These are phyloP conservation scores for Camillea tinctor DNA, from an alignment of 2,329 filamentous ascomycete genomes.

Conservation along the genomic window DNA sequence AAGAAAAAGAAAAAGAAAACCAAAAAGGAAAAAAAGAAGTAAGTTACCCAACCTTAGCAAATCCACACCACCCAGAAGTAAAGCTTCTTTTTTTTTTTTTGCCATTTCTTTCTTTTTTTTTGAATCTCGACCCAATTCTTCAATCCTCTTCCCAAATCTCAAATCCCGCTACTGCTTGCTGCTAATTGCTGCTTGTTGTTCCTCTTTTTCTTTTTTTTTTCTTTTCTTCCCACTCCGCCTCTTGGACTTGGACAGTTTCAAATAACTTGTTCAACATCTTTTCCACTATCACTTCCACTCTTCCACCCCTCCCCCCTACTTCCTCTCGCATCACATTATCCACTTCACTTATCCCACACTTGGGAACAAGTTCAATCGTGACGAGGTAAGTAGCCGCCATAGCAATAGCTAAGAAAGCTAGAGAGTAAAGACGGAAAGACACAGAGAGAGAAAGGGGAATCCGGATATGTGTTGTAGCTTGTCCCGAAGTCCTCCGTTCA, in stretches of 20 bases:
- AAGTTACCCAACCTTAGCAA: background rate
- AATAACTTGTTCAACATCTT: background rate
- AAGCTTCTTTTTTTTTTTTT: background rate
- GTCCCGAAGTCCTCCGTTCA: background rate
- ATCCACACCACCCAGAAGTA: background rate
- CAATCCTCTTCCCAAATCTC: too few relatives aligned
- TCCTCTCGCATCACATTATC: conserved; percentile 16
- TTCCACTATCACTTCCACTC: conserved; percentile 11
- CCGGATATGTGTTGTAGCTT: background rate
- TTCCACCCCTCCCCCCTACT: conserved; percentile 2
- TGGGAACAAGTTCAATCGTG: conserved; percentile 19
- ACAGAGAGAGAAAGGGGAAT: background rate
- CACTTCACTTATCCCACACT: conserved; percentile 20
- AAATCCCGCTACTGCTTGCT: too few relatives aligned
- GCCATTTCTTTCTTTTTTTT: too few relatives aligned
- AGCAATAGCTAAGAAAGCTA: background rate
- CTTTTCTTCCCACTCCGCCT: too few relatives aligned
- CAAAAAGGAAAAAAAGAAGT: background rate
- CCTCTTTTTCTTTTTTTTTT: too few relatives aligned
- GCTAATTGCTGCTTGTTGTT: too few relatives aligned
- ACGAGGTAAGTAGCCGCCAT: conserved; percentile 13
- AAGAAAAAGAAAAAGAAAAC: conserved; percentile 9
- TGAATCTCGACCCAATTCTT: too few relatives aligned
- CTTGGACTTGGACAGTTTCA: too few relatives aligned
- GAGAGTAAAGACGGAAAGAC: too few relatives aligned